Evolutionary conservation across 352 stramenopile genomes (phyloP), one percentile per base, ranked within the genome.

Genomic region (Phytophthora cajani): DNA sequence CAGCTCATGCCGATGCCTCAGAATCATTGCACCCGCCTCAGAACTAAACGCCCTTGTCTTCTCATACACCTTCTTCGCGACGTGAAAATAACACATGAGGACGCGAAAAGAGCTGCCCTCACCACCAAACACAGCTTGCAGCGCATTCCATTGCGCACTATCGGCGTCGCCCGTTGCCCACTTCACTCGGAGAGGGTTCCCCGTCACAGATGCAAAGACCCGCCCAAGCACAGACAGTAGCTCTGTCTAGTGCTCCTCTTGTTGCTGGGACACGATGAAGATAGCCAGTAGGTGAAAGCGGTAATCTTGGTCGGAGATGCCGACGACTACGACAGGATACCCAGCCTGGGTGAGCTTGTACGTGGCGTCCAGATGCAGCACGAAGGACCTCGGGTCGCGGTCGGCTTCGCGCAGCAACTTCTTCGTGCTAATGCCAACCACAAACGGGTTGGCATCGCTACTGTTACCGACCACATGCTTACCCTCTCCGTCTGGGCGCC

Each of bases 31-130:
- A 10, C 44, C 25, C n/a, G 38, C 32, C 5, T 19, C 4, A 7
- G 54, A 8, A 6, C 49, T 27, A 0, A 77, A n/a, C 1, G 59
- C n/a, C 4, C 54, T 52, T 21, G 58, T 46, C 10, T 59, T 60
- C 36, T 77, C 71, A 25, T 74, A 70, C 1, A 77, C 21, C 50
- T 81, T 74, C 33, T 66, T 64, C 19, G 68, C 69, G 5, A 78
- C 69, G 27, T 78, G 63, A 50, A 76, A 78, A 33, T 72, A 78
- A 17, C 69, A 81, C 74, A 78, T 74, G 3, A 74, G 25, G 12
- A 67, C 21, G 6, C 49, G 5, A 5, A 54, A 46, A 1, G 53
- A 30, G 3, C 53, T 30, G n/a, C 47, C 58, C 1, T 19, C 16
- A 17, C 58, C 9, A 1, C 53, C 58, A 33, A 54, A 62, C 5